Evolutionary conservation across 2,329 filamentous ascomycete genomes (phyloP), one percentile per base, ranked within the genome.

Genomic region (Diaporthe sp.): DNA sequence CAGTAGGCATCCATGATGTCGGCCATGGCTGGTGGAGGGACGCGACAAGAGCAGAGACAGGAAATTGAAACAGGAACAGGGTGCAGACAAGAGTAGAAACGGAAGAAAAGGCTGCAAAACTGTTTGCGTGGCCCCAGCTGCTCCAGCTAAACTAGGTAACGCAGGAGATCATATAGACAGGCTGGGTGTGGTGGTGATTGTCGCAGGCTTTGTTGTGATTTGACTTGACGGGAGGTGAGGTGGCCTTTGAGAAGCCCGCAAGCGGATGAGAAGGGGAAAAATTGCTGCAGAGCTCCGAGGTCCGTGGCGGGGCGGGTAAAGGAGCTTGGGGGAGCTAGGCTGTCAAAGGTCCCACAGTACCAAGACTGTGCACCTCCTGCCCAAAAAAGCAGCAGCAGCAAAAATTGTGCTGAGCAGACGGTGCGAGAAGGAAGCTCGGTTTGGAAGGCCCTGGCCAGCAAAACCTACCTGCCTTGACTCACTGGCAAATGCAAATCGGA

Each of bases 1-100:
- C 84, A 86, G 79, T 84, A 88, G 75, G 81, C 81, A 71, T 83
- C 82, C 77, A 83, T 79, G 49, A 87, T 78, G 58, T 86, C 85
- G 75, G 85, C 82, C 85, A 86, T 86, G 25, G 68, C 51, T 42
- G 25, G 22, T n/a, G 47, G 13, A 25, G 55, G 42, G 47, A 49
- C 71, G 42, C 49, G 44, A 72, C 44, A 9, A 53, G 58, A 55
- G 42, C 31, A n/a, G 55, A 47, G n/a, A n/a, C 22, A 28, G 6
- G 22, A 25, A 57, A 15, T 44, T 28, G n/a, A 1, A 31, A 63
- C 60, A 22, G 22, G 39, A 47, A 47, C 60, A 44, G 60, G 39
- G 34, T 31, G 60, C 39, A 63, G 60, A 13, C 17, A 53, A 17
- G 25, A 10, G 44, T 20, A 49, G 44, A 39, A 53, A 51, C 20